phyloP scores from a whole-genome alignment of 2,329 filamentous ascomycete species.

The Pseudogymnoascus sp. region DNA sequence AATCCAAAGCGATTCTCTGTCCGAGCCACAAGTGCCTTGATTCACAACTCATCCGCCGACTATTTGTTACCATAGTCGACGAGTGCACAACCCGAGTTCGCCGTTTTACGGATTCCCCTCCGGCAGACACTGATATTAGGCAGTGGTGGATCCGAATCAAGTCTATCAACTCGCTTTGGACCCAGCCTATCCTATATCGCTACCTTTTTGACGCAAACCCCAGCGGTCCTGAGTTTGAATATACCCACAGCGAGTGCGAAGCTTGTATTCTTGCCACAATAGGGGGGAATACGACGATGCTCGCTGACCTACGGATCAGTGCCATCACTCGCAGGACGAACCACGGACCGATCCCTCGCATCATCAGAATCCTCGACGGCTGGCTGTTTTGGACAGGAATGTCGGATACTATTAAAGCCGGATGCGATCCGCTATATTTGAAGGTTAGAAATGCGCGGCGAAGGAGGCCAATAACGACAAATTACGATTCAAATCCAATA shows the following conservation, averaged over 20 bases:
- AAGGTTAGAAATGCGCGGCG: background rate
- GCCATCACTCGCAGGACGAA: slow-evolving; percentile 23
- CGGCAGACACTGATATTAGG: background rate
- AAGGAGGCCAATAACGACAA: background rate
- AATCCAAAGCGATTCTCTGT: slow-evolving; percentile 32
- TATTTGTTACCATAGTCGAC: slow-evolving; percentile 35
- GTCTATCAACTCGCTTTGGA: slow-evolving; percentile 27
- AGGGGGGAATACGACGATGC: slow-evolving; percentile 34
- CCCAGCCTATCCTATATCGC: slow-evolving; percentile 30
- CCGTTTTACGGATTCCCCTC: slow-evolving; percentile 17
- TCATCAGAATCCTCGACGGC: background rate
- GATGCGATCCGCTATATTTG: background rate
- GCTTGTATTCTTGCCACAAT: slow-evolving; percentile 45
- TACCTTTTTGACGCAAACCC: slow-evolving; percentile 27
- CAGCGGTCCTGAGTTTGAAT: slow-evolving; percentile 24
- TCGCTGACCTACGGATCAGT: slow-evolving; percentile 38
- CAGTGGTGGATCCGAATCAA: slow-evolving; percentile 14
- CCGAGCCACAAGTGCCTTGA: slow-evolving; percentile 34
- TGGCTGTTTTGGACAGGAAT: slow-evolving; percentile 2
- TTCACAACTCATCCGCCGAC: slow-evolving; percentile 34
- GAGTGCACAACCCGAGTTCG: slow-evolving; percentile 34
- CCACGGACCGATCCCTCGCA: background rate
- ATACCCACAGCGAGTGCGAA: slow-evolving; percentile 37
- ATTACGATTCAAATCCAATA: background rate
- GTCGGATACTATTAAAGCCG: background rate